These are phyloP conservation scores for Hibiscus mutabilis DNA, from an alignment of 345 rosid species.

Conservation along the genomic window DNA sequence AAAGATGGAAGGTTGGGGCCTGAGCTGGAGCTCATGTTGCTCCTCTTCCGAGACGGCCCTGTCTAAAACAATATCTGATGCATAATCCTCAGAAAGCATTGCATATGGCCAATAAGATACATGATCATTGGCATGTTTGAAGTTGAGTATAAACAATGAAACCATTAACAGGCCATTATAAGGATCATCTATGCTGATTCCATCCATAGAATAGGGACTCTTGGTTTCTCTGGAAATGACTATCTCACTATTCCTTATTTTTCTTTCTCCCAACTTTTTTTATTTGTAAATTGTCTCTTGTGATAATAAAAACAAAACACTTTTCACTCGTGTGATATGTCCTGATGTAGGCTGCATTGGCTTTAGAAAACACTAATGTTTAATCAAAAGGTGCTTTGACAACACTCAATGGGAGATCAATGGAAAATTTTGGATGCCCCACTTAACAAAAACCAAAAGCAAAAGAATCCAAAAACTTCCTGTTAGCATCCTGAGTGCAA, in stretches of 20 bases:
- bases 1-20: too few relatives aligned
- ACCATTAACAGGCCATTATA: neutral
- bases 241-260: neutral
- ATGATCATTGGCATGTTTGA: neutral
- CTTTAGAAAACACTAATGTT: constrained; percentile 12
- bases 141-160: neutral
- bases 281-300: constrained; percentile 13
- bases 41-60: too few relatives aligned
- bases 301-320: constrained; percentile 21
- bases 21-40: too few relatives aligned
- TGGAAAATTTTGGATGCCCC: constrained; percentile 26
- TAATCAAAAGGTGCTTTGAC: constrained; percentile 6
- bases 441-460: constrained; percentile 13
- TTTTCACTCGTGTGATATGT: constrained; percentile 16
- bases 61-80: neutral
- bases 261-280: neutral
- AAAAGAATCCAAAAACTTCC: constrained; percentile 19
- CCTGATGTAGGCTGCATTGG: constrained; percentile 21
- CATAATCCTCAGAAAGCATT: constrained; percentile 1
- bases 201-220: neutral
- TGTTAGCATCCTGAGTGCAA: constrained; percentile 24
- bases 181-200: constrained; percentile 15
- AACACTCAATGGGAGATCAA: constrained; percentile 24
- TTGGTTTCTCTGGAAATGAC: constrained; percentile 10
- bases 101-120: neutral